These are phyloP conservation scores for Cicer judaicum DNA, from an alignment of 306 rosid genomes.

Conservation along the genomic window DNA sequence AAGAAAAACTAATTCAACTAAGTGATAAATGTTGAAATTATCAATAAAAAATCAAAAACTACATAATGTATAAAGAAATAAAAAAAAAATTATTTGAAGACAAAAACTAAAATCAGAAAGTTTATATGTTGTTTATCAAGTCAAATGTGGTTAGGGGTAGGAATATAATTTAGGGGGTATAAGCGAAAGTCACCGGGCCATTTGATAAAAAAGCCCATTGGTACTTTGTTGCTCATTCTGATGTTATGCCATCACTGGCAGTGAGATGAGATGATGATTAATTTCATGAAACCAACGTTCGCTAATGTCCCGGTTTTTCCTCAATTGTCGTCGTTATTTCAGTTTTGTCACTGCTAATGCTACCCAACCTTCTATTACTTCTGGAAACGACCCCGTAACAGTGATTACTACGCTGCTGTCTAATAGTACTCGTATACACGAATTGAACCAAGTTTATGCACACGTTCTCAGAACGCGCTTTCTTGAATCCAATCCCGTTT, in stretches of 20 bases:
- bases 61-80: too few species aligned
- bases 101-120: too few species aligned
- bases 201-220: background rate
- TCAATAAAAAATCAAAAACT: too few species aligned
- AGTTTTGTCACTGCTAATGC: background rate
- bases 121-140: too few species aligned
- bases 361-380: constrained; percentile 8
- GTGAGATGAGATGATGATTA: background rate
- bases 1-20: too few species aligned
- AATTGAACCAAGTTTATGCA: constrained; percentile 55
- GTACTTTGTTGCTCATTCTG: background rate
- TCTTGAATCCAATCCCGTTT: constrained; percentile 51
- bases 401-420: constrained; percentile 47
- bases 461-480: constrained; percentile 53
- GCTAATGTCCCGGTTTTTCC: constrained; percentile 40
- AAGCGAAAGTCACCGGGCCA: too few species aligned
- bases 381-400: constrained; percentile 38
- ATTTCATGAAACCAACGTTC: background rate
- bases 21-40: too few species aligned
- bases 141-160: too few species aligned
- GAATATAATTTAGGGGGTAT: too few species aligned
- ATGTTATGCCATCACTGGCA: background rate
- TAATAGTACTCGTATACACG: constrained; percentile 39
- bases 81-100: too few species aligned
- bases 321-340: constrained; percentile 32